Evolutionary conservation across 1,284 basidiomycete species (phyloP), one percentile per base, ranked within the genome.

Genomic region (Pseudozyma hubeiensis): DNA sequence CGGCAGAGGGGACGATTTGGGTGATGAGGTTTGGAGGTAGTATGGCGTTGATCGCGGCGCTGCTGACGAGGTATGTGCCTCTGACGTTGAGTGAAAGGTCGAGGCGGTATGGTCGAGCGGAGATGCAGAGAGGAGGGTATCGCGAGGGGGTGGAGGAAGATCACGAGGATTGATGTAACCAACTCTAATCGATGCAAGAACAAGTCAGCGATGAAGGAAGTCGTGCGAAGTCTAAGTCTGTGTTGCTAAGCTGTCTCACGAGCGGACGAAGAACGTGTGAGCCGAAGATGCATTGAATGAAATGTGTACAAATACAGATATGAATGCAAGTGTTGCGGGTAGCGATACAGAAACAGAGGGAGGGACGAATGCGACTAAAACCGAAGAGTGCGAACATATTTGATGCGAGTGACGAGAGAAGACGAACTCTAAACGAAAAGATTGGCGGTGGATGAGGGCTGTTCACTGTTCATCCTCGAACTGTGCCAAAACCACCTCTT

Each of bases 1-100:
- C 71, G 19, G 71, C 85, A 86, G 87, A 49, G 87, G 89, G 56
- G 86, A 87, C 56, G 88, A 92, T 91, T 1, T 97, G 94, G 94
- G 93, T 97, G 5, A 86, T 98, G 53, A 89, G 94, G 13, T 97
- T 97, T 80, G 94, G 94, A 49, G 94, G 94, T 35, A 79, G 93
- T 0, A 78, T 81, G 73, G 78, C 84, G 4, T 37, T 85, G 17
- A 40, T 75, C 4, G 85, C 84, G 0, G 78, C 80, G 0, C 7
- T 75, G 1, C 52, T 64, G 16, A 78, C 80, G 6, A 49, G 80
- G 29, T 71, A 55, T 19, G 66, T 83, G 3, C 78, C 81, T 0
- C 51, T 81, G n/a, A 81, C 83, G 16, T 41, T 71, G 35, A 74
- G 62, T 37, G 71, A 74, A 41, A 39, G 70, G 3, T 17, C 13